These are phyloP conservation scores for Glycine latifolia DNA, from an alignment of 306 rosid species.

Conservation along the genomic window DNA sequence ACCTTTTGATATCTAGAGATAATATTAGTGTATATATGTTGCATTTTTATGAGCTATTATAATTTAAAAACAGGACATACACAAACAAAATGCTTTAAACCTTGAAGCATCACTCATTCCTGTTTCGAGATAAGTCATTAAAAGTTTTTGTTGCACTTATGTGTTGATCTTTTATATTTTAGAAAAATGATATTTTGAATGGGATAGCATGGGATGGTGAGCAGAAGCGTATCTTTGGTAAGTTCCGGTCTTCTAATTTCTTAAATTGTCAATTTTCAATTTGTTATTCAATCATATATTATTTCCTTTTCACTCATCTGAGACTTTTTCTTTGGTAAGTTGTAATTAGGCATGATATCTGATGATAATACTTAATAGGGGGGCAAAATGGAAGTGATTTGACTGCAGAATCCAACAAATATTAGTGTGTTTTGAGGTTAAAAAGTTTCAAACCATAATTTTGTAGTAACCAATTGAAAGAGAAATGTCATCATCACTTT, in stretches of 20 bases:
- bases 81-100: neutral
- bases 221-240: conserved; percentile 74
- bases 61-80: neutral
- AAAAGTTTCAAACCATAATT: neutral
- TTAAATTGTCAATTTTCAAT: neutral
- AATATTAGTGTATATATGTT: conserved; percentile 12
- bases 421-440: neutral
- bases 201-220: conserved; percentile 94
- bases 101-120: neutral
- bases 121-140: neutral
- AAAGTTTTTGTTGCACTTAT: conserved; percentile 18
- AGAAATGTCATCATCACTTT: no score
- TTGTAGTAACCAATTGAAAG: neutral
- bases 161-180: conserved; percentile 26
- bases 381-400: neutral
- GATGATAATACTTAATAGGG: no score
- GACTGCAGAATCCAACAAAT: no score
- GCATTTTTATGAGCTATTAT: neutral
- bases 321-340: no score
- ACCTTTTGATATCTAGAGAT: conserved; percentile 26
- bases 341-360: no score
- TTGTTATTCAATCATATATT: neutral
- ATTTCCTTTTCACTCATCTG: neutral
- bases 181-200: conserved; percentile 78
- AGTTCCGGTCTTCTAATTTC: conserved; percentile 36